A percentile compares a stretch with the other conserved stretches of the same genome.
Evolutionary conservation across 805 yeast genomes (phyloP).

Genomic region (Teunomyces aglyptinius): DNA sequence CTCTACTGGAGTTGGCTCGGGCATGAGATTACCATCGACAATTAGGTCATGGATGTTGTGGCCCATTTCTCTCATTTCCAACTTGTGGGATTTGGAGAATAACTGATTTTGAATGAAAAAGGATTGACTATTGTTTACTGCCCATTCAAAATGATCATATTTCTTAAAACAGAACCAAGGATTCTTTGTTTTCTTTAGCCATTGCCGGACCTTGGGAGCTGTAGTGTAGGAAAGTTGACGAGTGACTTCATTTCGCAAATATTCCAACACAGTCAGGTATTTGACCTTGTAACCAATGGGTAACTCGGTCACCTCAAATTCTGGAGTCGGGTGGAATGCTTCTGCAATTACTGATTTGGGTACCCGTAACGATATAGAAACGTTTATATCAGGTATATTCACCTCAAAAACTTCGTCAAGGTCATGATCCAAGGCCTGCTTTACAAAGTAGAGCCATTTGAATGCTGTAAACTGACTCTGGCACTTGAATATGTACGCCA

Average conservation of each 20-base stretch:
- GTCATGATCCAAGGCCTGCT: conserved; percentile 41
- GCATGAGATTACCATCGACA: conserved; percentile 3
- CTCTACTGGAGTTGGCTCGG: conserved; percentile 75
- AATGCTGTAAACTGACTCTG: conserved; percentile 53
- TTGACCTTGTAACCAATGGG: conserved; percentile 24
- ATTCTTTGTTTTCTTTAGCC: conserved; percentile 23
- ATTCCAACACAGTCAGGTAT: conserved; percentile 30
- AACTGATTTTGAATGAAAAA: conserved; percentile 30
- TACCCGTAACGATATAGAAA: conserved; percentile 44
- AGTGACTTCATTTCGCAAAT: conserved; percentile 37
- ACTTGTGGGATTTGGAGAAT: conserved; percentile 37
- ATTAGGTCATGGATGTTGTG: conserved; percentile 36
- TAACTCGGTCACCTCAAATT: conserved; percentile 11
- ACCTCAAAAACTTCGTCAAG: conserved; percentile 30
- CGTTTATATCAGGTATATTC: conserved; percentile 45
- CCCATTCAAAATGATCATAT: conserved; percentile 71
- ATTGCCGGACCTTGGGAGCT: conserved; percentile 11
- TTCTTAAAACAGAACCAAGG: conserved; percentile 58
- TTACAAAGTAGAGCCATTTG: conserved; percentile 63
- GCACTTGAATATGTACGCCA: conserved; percentile 55
- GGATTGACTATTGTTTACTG: conserved; percentile 24
- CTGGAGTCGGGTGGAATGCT: conserved; percentile 8
- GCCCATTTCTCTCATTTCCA: conserved; percentile 58
- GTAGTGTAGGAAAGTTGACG: conserved; percentile 23
- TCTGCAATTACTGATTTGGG: conserved; percentile 29